Evolutionary conservation across 2,329 filamentous ascomycete genomes (phyloP).

Genomic region (Paramyrothecium sp.): DNA sequence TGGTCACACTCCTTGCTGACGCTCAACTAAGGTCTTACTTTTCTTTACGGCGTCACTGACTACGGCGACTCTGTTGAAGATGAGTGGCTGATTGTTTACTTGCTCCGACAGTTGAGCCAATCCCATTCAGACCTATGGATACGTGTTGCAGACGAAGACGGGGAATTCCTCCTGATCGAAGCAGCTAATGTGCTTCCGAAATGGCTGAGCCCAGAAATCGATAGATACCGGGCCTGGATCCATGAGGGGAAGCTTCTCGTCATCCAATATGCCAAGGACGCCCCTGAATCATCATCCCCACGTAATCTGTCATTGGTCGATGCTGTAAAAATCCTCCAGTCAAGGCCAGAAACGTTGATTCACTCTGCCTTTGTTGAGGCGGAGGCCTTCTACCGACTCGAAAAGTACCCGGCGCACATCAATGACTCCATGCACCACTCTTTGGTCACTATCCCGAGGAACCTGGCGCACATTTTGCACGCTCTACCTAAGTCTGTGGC

Average conservation of each 20-base stretch:
- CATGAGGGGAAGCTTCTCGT: slow-evolving; percentile 73
- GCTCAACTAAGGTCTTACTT: slow-evolving; percentile 43
- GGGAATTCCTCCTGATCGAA: slow-evolving; percentile 93
- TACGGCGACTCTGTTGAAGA: slow-evolving; percentile 96
- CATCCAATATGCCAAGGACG: slow-evolving; percentile 54
- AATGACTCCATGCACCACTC: slow-evolving; percentile 73
- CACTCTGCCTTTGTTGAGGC: slow-evolving; percentile 75
- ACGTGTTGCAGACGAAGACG: slow-evolving; percentile 81
- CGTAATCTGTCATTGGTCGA: slow-evolving; percentile 58
- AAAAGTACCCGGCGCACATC: slow-evolving; percentile 79
- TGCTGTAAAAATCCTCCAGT: slow-evolving; percentile 60
- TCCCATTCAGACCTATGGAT: slow-evolving; percentile 75
- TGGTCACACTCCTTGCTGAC: slow-evolving; percentile 3
- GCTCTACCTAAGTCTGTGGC: slow-evolving; percentile 73
- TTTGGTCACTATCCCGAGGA: slow-evolving; percentile 73
- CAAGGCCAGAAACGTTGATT: slow-evolving; percentile 57
- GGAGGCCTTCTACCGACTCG: slow-evolving; percentile 86
- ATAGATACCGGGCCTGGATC: slow-evolving; percentile 87
- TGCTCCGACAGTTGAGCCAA: slow-evolving; percentile 78
- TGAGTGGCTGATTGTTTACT: slow-evolving; percentile 94
- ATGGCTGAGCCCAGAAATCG: slow-evolving; percentile 91
- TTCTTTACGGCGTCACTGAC: slow-evolving; percentile 75
- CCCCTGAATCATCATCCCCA: slow-evolving; percentile 23
- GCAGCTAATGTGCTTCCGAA: slow-evolving; percentile 82
- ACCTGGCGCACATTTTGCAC: slow-evolving; percentile 77